A percentile compares a stretch with the other conserved stretches of the same genome.
Evolutionary conservation across 2,329 filamentous ascomycete species (phyloP).

Genomic region (Drechslera avenae): DNA sequence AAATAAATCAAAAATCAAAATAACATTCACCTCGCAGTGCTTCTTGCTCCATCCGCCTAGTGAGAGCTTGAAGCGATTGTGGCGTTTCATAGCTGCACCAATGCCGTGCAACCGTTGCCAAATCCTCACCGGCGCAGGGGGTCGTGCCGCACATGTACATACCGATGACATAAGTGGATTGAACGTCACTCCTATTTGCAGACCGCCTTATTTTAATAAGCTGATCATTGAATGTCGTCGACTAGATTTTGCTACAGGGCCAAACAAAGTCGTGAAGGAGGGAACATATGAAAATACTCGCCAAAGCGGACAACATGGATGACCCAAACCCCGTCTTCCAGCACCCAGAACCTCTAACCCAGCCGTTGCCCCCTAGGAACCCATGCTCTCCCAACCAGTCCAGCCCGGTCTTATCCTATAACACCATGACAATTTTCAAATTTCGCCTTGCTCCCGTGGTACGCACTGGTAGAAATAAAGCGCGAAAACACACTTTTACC

Average conservation of each 20-base stretch:
- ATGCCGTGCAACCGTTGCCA: constrained; percentile 11
- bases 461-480: constrained; percentile 7
- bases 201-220: not conserved
- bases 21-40: not conserved
- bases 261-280: constrained; percentile 25
- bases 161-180: constrained; percentile 8
- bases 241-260: constrained; percentile 36
- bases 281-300: constrained; percentile 21
- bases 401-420: constrained; percentile 15
- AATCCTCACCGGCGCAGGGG: constrained; percentile 11
- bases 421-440: constrained; percentile 22
- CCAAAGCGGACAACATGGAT: constrained; percentile 15
- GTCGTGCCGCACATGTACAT: constrained; percentile 10
- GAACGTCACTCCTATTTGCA: not conserved
- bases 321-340: constrained; percentile 10
- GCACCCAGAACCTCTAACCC: constrained; percentile 9
- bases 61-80: not conserved
- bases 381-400: constrained; percentile 5
- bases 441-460: constrained; percentile 1
- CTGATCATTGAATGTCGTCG: constrained; percentile 38
- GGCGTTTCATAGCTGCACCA: constrained; percentile 1
- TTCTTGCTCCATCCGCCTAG: not conserved
- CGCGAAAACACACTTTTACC: constrained; percentile 15
- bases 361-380: constrained; percentile 5
- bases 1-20: not conserved